Evolutionary conservation across 371 early-diverging fungal species (phyloP).

Genomic region (Paramicrosporidium saccamoebae): DNA sequence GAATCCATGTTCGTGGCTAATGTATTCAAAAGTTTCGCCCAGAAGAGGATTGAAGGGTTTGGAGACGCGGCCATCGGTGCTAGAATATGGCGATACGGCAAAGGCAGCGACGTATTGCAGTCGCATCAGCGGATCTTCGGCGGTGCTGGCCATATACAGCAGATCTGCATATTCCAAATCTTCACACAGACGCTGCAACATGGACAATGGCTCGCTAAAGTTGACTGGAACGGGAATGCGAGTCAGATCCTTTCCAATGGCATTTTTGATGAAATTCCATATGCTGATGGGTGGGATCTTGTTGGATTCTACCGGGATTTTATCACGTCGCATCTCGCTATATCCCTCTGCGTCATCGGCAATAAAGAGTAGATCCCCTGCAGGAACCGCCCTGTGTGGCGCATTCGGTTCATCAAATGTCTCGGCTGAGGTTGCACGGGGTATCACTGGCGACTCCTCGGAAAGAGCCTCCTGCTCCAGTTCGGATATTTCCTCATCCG

Average conservation of each 20-base stretch:
- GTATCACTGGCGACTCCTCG: too few relatives aligned
- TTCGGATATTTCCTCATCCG: too few relatives aligned
- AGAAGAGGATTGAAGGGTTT: conserved; percentile 65
- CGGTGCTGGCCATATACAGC: conserved; percentile 21
- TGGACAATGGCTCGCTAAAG: conserved; percentile 50
- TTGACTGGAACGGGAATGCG: conserved; percentile 44
- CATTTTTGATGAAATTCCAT: conserved; percentile 36
- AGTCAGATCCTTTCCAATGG: conserved; percentile 45
- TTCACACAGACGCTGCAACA: conserved; percentile 46
- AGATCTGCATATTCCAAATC: conserved; percentile 42
- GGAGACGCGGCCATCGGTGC: conserved; percentile 25
- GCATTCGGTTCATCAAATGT: too few relatives aligned
- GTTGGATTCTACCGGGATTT: too few relatives aligned
- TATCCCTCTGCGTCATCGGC: too few relatives aligned
- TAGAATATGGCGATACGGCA: conserved; percentile 44
- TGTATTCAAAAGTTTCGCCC: conserved; percentile 56
- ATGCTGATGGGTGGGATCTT: conserved; percentile 12
- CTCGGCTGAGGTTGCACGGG: too few relatives aligned
- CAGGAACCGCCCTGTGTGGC: too few relatives aligned
- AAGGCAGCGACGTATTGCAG: conserved; percentile 39
- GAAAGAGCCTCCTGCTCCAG: too few relatives aligned
- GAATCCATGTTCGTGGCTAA: conserved; percentile 29
- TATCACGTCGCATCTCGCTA: too few relatives aligned
- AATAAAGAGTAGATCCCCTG: conserved; percentile 6
- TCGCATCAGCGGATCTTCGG: conserved; percentile 18